phyloP scores from a whole-genome alignment of 2,329 filamentous ascomycete species.

The Aureobasidium sp. region DNA sequence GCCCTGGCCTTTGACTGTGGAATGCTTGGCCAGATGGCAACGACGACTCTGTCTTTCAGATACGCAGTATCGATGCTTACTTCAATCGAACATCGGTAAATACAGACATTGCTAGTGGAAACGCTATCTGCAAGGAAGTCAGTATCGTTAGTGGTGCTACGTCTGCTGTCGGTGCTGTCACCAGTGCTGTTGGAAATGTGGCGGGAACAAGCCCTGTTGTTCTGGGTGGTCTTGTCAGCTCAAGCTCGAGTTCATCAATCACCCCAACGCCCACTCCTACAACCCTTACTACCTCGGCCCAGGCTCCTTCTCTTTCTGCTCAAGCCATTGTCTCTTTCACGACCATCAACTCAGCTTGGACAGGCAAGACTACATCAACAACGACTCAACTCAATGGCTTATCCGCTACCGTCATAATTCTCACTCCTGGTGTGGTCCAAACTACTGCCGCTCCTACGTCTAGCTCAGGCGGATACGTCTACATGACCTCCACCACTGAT shows the following conservation, averaged over 20 bases:
- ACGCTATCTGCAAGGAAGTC: neutral
- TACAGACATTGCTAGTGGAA: neutral
- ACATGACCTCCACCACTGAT: constrained; percentile 3
- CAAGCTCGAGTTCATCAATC: neutral
- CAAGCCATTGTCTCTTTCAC: constrained; percentile 14
- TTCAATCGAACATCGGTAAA: constrained; percentile 10
- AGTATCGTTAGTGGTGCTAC: neutral
- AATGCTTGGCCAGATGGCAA: constrained; percentile 62
- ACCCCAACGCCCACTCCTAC: constrained; percentile 3
- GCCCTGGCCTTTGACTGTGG: constrained; percentile 58
- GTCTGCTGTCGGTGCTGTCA: neutral
- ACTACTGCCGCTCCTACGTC: neutral
- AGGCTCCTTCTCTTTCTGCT: neutral
- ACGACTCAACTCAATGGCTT: constrained; percentile 11
- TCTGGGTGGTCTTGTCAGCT: neutral
- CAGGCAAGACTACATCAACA: constrained; percentile 10
- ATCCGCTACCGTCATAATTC: constrained; percentile 11
- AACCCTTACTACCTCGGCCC: neutral
- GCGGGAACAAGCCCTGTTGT: neutral
- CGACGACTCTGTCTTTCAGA: constrained; percentile 52
- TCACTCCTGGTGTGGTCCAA: constrained; percentile 11
- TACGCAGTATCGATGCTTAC: constrained; percentile 68
- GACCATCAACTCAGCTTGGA: constrained; percentile 16
- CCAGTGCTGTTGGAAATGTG: neutral
- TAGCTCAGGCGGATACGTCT: neutral